phyloP scores from a whole-genome alignment of 345 rosid species.

The Salix exigua region DNA sequence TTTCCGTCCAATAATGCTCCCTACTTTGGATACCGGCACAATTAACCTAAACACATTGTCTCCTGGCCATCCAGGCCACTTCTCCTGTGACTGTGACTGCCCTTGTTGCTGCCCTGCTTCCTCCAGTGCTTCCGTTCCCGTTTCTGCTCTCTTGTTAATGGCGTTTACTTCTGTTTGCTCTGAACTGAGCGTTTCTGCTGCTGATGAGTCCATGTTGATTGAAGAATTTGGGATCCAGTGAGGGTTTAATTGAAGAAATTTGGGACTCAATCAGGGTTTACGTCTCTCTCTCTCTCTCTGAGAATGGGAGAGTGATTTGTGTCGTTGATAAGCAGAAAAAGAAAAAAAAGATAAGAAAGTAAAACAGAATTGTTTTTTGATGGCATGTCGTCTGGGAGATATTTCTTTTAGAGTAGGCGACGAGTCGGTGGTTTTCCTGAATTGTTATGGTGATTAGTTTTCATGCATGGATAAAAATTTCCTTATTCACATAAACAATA shows the following conservation, averaged over 20 bases:
- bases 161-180: not conserved
- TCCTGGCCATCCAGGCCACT: slow-evolving; percentile 95
- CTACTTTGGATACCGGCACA: slow-evolving; percentile 70
- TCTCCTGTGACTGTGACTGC: not conserved
- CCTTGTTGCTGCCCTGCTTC: not conserved
- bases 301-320: not conserved
- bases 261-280: not conserved
- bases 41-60: slow-evolving; percentile 73
- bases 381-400: too few relatives aligned
- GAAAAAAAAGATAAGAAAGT: too few relatives aligned
- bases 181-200: not conserved
- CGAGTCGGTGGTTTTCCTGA: too few relatives aligned
- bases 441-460: too few relatives aligned
- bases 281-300: not conserved
- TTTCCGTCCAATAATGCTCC: slow-evolving; percentile 80
- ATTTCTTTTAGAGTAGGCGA: too few relatives aligned
- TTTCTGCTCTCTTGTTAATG: not conserved
- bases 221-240: not conserved
- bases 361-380: too few relatives aligned
- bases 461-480: too few relatives aligned
- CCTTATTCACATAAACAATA: too few relatives aligned
- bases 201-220: not conserved
- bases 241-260: not conserved
- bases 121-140: not conserved
- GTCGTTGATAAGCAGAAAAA: not conserved